phyloP scores from a whole-genome alignment of 1,139 yeast species.

The Wickerhamomyces sp. region DNA sequence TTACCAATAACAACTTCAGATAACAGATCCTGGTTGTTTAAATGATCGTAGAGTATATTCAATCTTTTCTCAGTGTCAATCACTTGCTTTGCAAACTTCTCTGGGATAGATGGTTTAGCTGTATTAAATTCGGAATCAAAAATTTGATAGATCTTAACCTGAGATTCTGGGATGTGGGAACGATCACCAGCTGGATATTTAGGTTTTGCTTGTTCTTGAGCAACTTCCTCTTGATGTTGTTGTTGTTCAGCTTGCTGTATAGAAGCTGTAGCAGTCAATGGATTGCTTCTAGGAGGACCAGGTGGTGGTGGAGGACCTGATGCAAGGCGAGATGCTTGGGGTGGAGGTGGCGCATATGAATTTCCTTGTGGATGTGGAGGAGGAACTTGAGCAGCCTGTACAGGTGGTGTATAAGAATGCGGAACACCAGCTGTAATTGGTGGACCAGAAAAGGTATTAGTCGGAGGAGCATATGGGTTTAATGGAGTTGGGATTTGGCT shows the following conservation, averaged over 20 bases:
- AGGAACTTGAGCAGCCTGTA: conserved; percentile 1
- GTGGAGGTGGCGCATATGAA: not conserved
- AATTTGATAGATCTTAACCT: conserved; percentile 53
- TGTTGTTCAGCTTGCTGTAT: conserved; percentile 16
- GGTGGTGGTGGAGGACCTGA: conserved; percentile 24
- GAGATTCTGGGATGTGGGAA: conserved; percentile 57
- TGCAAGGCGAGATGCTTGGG: conserved; percentile 10
- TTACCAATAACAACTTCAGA: conserved; percentile 51
- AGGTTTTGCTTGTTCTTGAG: conserved; percentile 29
- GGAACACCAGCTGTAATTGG: too few species aligned
- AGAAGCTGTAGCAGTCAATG: conserved; percentile 15
- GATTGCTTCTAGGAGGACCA: conserved; percentile 5
- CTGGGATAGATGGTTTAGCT: conserved; percentile 74
- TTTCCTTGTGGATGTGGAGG: conserved; percentile 1
- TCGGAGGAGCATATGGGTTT: not conserved
- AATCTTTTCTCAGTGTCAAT: conserved; percentile 81
- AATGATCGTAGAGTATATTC: conserved; percentile 69
- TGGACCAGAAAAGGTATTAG: not conserved
- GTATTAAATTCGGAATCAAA: conserved; percentile 52
- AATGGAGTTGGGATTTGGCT: not conserved
- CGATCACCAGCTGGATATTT: conserved; percentile 69
- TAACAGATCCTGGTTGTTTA: conserved; percentile 69
- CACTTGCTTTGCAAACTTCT: conserved; percentile 67
- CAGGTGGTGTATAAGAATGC: not conserved
- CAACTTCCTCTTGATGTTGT: conserved; percentile 21